These are phyloP conservation scores for Fusarium nematophilum DNA, from an alignment of 2,329 filamentous ascomycete genomes.

Conservation along the genomic window DNA sequence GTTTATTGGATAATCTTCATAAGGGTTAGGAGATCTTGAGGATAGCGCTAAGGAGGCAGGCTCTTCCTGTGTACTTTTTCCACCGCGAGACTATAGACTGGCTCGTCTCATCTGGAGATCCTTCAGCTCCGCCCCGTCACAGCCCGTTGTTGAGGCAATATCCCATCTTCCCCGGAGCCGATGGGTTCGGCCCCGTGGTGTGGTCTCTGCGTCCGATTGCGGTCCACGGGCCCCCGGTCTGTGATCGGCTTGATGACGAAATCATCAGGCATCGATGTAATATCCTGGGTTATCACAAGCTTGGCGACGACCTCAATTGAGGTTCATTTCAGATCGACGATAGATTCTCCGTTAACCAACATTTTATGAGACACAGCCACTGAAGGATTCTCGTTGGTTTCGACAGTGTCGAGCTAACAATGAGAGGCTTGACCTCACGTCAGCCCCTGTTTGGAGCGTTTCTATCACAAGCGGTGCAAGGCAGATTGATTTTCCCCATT, in stretches of 20 bases:
- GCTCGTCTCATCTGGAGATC: slow-evolving; percentile 3
- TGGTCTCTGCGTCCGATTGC: slow-evolving; percentile 4
- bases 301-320: too few species aligned
- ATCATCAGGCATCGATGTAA: background rate
- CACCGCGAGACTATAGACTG: too few species aligned
- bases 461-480: background rate
- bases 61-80: too few species aligned
- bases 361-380: too few species aligned
- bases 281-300: too few species aligned
- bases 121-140: slow-evolving; percentile 21
- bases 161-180: slow-evolving; percentile 7
- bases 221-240: background rate
- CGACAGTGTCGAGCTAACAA: too few species aligned
- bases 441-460: background rate
- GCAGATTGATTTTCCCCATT: background rate
- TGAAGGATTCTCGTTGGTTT: too few species aligned
- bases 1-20: too few species aligned
- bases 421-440: slow-evolving; percentile 1
- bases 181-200: slow-evolving; percentile 21
- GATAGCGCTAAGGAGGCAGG: too few species aligned
- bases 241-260: slow-evolving; percentile 19
- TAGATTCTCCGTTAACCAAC: background rate
- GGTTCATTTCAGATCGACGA: slow-evolving; percentile 1
- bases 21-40: too few species aligned
- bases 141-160: slow-evolving; percentile 7